Evolutionary conservation across 2,329 filamentous ascomycete species (phyloP).

Genomic region (Scytalidium sp.): DNA sequence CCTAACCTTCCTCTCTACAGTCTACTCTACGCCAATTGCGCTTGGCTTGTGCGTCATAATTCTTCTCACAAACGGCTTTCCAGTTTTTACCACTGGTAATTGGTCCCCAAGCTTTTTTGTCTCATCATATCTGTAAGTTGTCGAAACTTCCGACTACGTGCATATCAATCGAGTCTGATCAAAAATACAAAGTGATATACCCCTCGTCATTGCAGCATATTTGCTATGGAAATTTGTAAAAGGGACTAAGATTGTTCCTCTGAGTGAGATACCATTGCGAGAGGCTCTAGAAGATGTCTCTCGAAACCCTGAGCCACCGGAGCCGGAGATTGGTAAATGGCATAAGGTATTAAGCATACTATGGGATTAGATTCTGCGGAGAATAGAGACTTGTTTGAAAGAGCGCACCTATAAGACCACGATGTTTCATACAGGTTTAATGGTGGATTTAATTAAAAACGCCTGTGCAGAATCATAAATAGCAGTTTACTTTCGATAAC

Average conservation of each 20-base stretch:
- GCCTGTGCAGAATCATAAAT: too few species aligned
- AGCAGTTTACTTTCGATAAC: too few species aligned
- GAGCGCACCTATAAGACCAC: too few species aligned
- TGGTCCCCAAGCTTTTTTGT: constrained; percentile 57
- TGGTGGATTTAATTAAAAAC: too few species aligned
- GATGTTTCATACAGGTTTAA: too few species aligned
- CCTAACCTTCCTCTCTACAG: constrained; percentile 29
- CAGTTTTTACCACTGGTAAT: constrained; percentile 56
- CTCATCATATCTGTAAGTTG: constrained; percentile 58
- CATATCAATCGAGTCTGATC: too few species aligned
- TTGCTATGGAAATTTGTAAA: constrained; percentile 52
- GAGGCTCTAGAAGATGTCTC: constrained; percentile 32
- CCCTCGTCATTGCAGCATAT: constrained; percentile 39
- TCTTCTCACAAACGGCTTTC: constrained; percentile 68
- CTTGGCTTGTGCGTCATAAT: constrained; percentile 61
- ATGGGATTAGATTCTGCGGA: constrained; percentile 28
- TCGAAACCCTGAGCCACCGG: constrained; percentile 32
- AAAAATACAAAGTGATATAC: constrained; percentile 31
- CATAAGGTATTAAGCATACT: constrained; percentile 30
- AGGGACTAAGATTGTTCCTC: constrained; percentile 37
- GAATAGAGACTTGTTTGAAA: too few species aligned
- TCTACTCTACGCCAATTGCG: constrained; percentile 57
- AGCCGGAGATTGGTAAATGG: constrained; percentile 22
- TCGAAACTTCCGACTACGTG: neutral
- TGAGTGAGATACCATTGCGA: constrained; percentile 34